Evolutionary conservation across 805 yeast species (phyloP).

Genomic region (Candida silvicultrix): DNA sequence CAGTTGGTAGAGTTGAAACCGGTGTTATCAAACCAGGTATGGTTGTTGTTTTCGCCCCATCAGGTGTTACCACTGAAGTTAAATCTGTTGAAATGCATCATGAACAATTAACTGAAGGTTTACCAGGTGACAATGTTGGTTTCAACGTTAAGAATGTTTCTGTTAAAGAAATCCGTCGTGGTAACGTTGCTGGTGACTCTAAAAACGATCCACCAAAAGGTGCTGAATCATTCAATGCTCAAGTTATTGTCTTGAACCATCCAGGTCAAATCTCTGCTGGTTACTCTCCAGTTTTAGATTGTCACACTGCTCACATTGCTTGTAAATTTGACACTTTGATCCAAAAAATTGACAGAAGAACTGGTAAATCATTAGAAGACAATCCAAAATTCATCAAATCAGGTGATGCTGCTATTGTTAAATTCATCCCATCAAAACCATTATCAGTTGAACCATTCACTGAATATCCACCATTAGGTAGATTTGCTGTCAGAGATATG

Average conservation of each 20-base stretch:
- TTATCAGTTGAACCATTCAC: conserved; percentile 94
- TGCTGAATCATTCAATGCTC: conserved; percentile 79
- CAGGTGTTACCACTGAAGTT: conserved; percentile 89
- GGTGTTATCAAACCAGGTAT: conserved; percentile 91
- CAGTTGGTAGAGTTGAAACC: conserved; percentile 94
- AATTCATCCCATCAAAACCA: conserved; percentile 84
- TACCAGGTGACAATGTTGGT: conserved; percentile 81
- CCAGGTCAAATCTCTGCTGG: conserved; percentile 93
- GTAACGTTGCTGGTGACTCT: conserved; percentile 91
- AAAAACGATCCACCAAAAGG: conserved; percentile 89
- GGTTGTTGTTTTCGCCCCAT: conserved; percentile 88
- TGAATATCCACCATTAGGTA: conserved; percentile 97
- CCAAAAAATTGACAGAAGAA: conserved; percentile 90
- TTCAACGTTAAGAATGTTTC: conserved; percentile 93
- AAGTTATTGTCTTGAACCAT: conserved; percentile 86
- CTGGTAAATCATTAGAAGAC: conserved; percentile 90
- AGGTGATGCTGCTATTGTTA: conserved; percentile 95
- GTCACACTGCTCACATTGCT: conserved; percentile 93
- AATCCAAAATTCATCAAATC: conserved; percentile 90
- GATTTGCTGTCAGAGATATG: conserved; percentile 99
- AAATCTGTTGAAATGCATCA: conserved; percentile 93
- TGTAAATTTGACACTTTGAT: conserved; percentile 77
- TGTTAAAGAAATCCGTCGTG: conserved; percentile 53
- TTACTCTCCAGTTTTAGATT: conserved; percentile 88
- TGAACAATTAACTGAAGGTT: conserved; percentile 79